Base-by-base conservation (phyloP, 2,329 filamentous ascomycete species). In the Cladosporium sp. region DNA sequence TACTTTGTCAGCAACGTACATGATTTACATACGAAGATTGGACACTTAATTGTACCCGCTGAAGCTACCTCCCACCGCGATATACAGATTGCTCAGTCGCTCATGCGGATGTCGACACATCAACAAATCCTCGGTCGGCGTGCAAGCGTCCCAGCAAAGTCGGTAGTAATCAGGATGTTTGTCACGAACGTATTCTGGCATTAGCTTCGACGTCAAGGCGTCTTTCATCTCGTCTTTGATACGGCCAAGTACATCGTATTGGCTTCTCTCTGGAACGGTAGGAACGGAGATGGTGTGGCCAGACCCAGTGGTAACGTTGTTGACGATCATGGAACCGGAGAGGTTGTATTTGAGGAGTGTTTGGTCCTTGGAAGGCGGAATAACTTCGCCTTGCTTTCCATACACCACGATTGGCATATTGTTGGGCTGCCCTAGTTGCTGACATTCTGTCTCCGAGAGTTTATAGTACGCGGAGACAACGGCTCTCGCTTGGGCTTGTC, bases 11-110 rank as follows among this genome's bases (percentile, higher is more conserved):
- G 32, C 32, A 34, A 36, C 13, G 20, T n/a, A 3, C 17, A 15
- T 8, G 9, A 12, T 22, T 5, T 20, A 17, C 19, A 9, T 34
- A 8, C 1, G 11, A 6, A 12, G 6, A 12, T 12, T 13, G 4
- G 7, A 15, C 13, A 44, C 42, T 34, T 22, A 63, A 63, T 85
- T 85, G 75, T 78, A 84, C 24, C 78, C 77, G 61, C 85, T 82
- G 55, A 84, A 83, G 11, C 80, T 84, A 1, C 83, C 82, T 11
- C 79, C 82, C 0, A 78, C 79, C 0, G 82, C 82, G 19, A 86
- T 63, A 63, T 78, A 84, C 12, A 86, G 64, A 52, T 79, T 80
- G 63, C 62, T 17, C 61, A 77, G 57, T 8, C 72, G 66, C 5
- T 72, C 64, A 54, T 80, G 72, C 2, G 79, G 75, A 61, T 78